A percentile compares a stretch with the other conserved stretches of the same genome.
phyloP scores from a whole-genome alignment of 2,329 filamentous ascomycete species.

The Aspergillus fischeri region DNA sequence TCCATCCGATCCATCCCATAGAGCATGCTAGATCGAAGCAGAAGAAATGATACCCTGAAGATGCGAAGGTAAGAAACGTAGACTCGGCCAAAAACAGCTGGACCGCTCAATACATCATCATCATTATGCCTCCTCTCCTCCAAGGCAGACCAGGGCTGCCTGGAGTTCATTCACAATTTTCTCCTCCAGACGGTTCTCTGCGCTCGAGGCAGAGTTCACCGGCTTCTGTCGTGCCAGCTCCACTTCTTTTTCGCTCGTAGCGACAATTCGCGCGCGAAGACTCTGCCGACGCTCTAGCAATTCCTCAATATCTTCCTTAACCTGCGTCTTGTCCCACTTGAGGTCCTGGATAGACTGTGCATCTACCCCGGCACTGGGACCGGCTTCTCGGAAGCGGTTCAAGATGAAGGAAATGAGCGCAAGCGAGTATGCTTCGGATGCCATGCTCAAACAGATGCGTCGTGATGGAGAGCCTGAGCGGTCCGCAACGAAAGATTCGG shows the following conservation, averaged over 20 bases:
- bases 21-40: background rate
- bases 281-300: slow-evolving; percentile 67
- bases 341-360: slow-evolving; percentile 64
- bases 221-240: slow-evolving; percentile 52
- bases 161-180: slow-evolving; percentile 68
- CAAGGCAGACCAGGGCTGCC: slow-evolving; percentile 45
- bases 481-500: slow-evolving; percentile 61
- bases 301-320: slow-evolving; percentile 80
- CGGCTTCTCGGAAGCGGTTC: slow-evolving; percentile 58
- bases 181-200: slow-evolving; percentile 67
- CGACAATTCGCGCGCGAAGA: slow-evolving; percentile 68
- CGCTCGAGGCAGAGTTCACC: slow-evolving; percentile 37
- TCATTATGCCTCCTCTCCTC: slow-evolving; percentile 33
- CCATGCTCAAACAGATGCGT: slow-evolving; percentile 67
- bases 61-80: slow-evolving; percentile 5
- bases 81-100: slow-evolving; percentile 10
- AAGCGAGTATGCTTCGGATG: slow-evolving; percentile 74
- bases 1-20: background rate
- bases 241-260: slow-evolving; percentile 67
- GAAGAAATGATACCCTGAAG: background rate
- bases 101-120: slow-evolving; percentile 8
- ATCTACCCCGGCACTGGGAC: slow-evolving; percentile 58
- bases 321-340: slow-evolving; percentile 66
- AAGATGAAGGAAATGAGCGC: slow-evolving; percentile 72
- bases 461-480: slow-evolving; percentile 44